phyloP scores from a whole-genome alignment of 345 rosid species.

The Litchi chinensis region DNA sequence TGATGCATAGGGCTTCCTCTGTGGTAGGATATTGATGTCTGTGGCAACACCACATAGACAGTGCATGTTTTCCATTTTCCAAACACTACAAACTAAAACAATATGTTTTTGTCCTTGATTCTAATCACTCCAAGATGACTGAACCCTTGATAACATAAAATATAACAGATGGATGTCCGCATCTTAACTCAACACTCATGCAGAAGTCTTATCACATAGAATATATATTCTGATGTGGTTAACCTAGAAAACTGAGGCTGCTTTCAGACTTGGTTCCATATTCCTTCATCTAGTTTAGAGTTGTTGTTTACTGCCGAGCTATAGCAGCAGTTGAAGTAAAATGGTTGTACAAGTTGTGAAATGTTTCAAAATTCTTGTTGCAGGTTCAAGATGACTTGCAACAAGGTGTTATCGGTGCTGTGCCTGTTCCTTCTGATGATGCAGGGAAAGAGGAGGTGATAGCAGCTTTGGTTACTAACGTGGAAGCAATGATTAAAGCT shows the following conservation, averaged over 20 bases:
- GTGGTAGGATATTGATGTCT: background rate
- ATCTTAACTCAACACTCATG: background rate
- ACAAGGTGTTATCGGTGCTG: conserved; percentile 67
- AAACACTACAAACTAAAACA: background rate
- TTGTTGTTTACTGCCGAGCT: background rate
- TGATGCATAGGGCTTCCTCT: background rate
- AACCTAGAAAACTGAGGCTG: background rate
- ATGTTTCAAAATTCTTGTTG: conserved; percentile 18
- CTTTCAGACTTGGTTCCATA: background rate
- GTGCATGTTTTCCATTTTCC: background rate
- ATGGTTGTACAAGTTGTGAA: background rate
- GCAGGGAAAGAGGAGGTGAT: conserved; percentile 80
- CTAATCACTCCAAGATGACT: background rate
- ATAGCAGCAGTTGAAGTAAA: background rate
- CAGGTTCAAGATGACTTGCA: conserved; percentile 80
- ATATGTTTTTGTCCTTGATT: background rate
- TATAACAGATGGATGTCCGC: background rate
- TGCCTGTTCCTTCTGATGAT: conserved; percentile 68
- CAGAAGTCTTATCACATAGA: background rate
- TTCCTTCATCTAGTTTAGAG: background rate
- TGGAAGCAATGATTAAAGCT: conserved; percentile 89
- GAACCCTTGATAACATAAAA: background rate
- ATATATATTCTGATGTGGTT: background rate
- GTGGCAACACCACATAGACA: background rate
- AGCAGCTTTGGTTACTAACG: conserved; percentile 82